Conservation (phyloP, 352 stramenopile species). For the Pelagophyceae sp. region DNA sequence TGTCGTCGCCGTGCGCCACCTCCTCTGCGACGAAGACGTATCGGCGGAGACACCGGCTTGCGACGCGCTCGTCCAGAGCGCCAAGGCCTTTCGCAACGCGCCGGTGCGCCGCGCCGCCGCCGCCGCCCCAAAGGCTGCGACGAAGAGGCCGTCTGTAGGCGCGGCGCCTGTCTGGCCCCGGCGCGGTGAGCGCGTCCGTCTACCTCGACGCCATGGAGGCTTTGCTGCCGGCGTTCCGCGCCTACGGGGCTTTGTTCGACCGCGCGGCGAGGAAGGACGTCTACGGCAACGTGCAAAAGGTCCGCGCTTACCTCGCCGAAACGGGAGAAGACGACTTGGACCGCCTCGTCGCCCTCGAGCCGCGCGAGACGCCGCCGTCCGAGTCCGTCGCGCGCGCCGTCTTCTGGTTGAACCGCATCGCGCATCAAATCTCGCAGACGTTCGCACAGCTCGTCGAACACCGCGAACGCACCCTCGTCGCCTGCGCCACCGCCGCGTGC, state of each 20-base stretch:
- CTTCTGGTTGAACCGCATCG: background rate
- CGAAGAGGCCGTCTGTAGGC: background rate
- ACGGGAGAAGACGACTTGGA: background rate
- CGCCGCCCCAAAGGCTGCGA: background rate
- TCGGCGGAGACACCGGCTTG: too few relatives aligned
- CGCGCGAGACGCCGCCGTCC: background rate
- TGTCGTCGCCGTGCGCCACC: too few relatives aligned
- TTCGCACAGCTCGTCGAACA: background rate
- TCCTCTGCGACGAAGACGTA: too few relatives aligned
- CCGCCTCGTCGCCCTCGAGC: background rate
- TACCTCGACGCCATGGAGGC: conserved; percentile 2
- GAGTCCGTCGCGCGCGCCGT: background rate
- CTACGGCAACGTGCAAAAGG: background rate
- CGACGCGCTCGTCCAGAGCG: too few relatives aligned
- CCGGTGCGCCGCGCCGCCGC: too few relatives aligned
- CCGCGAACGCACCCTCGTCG: background rate
- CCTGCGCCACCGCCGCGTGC: background rate
- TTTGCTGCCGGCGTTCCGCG: background rate
- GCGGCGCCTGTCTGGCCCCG: background rate
- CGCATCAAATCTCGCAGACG: background rate
- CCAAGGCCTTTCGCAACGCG: too few relatives aligned
- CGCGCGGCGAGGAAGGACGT: background rate
- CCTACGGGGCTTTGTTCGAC: conserved; percentile 2
- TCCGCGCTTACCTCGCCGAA: background rate
- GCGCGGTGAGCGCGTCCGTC: background rate